phyloP scores from a whole-genome alignment of 106 monocot genomes.

The Allium cepa region DNA sequence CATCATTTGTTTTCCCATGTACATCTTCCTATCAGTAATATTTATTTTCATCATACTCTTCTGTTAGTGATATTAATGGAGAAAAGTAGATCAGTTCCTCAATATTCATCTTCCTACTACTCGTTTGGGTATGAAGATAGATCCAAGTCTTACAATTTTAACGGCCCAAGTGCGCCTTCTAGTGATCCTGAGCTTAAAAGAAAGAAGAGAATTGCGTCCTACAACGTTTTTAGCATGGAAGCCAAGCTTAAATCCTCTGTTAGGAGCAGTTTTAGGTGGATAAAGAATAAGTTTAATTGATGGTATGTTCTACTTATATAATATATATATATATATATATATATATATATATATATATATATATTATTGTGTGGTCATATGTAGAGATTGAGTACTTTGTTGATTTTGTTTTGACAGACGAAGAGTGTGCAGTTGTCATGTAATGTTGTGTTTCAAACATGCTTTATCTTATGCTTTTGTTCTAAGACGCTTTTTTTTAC shows the following conservation, averaged over 20 bases:
- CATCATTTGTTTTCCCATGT: not conserved
- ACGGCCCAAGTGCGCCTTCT: conserved; percentile 27
- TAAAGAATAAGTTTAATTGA: conserved; percentile 39
- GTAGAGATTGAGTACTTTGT: too few relatives aligned
- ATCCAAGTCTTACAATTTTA: conserved; percentile 46
- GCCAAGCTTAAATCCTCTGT: conserved; percentile 47
- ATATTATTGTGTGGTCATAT: too few relatives aligned
- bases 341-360: too few relatives aligned
- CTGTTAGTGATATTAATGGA: conserved; percentile 20
- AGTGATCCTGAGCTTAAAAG: conserved; percentile 40
- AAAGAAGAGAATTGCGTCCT: conserved; percentile 43
- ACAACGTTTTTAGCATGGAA: conserved; percentile 39
- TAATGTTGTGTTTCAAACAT: too few relatives aligned
- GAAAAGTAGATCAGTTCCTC: conserved; percentile 39
- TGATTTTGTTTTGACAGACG: too few relatives aligned
- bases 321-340: too few relatives aligned
- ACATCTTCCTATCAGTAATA: not conserved
- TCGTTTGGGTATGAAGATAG: conserved; percentile 24
- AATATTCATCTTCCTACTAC: conserved; percentile 14
- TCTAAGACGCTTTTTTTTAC: too few relatives aligned
- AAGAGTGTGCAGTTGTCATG: too few relatives aligned
- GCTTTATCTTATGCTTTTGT: too few relatives aligned
- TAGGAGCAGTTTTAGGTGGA: conserved; percentile 49
- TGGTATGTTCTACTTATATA: too few relatives aligned
- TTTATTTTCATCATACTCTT: not conserved